phyloP scores from a whole-genome alignment of 192 early-diverging fungal species.

The Fimicolochytrium jonesii region DNA sequence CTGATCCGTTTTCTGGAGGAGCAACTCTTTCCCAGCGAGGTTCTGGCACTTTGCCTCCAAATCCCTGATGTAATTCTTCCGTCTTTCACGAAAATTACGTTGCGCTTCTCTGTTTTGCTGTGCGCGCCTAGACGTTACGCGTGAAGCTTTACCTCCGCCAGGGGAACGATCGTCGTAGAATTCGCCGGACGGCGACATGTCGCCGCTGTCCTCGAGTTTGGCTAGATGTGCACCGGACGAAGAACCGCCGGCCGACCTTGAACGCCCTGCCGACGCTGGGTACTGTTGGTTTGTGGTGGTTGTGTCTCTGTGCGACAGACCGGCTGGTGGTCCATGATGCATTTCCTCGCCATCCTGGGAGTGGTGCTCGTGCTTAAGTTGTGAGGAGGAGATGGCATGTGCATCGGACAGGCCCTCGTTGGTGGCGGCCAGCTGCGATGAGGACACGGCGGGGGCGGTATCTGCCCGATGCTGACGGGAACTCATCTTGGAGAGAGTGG shows the following conservation, averaged over 20 bases:
- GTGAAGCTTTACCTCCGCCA: constrained; percentile 9
- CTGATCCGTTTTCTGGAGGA: constrained; percentile 12
- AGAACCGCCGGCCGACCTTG: neutral
- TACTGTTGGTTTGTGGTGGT: too few species aligned
- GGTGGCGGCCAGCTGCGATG: neutral
- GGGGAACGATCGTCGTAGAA: constrained; percentile 10
- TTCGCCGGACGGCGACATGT: neutral
- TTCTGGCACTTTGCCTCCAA: constrained; percentile 18
- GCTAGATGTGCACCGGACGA: constrained; percentile 5
- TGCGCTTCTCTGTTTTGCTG: constrained; percentile 49
- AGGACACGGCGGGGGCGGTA: neutral
- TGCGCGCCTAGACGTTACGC: constrained; percentile 30
- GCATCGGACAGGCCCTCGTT: neutral
- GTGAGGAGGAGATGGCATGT: too few species aligned
- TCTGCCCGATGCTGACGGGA: neutral
- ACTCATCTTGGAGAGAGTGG: too few species aligned
- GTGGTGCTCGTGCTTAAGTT: too few species aligned
- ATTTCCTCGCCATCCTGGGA: too few species aligned
- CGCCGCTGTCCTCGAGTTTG: neutral
- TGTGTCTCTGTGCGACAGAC: too few species aligned
- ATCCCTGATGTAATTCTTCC: constrained; percentile 34
- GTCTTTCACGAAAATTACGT: constrained; percentile 45
- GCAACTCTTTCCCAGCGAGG: constrained; percentile 7
- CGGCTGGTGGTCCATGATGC: too few species aligned
- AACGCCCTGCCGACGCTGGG: neutral